Evolutionary conservation across 2,329 filamentous ascomycete species (phyloP).

Genomic region (Dactylella cylindrospora): DNA sequence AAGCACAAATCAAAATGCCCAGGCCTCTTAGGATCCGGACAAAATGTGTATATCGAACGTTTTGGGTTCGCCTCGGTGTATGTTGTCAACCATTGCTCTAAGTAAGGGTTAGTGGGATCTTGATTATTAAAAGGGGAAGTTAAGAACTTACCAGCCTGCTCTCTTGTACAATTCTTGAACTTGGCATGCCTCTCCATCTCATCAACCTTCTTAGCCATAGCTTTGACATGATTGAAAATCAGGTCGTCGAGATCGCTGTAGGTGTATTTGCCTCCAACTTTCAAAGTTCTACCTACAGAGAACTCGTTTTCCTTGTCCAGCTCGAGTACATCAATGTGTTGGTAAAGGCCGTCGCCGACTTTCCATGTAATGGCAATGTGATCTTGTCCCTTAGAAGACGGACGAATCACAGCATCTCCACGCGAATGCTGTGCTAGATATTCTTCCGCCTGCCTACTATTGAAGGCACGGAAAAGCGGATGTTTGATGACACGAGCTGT

Average conservation of each 20-base stretch:
- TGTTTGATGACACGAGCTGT: constrained; percentile 96
- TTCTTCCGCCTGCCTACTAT: constrained; percentile 87
- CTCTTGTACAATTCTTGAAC: constrained; percentile 77
- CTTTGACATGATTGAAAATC: constrained; percentile 95
- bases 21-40: constrained; percentile 84
- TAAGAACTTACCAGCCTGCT: constrained; percentile 73
- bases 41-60: constrained; percentile 92
- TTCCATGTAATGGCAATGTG: constrained; percentile 98
- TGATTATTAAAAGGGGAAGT: constrained; percentile 15
- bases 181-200: constrained; percentile 95
- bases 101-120: constrained; percentile 10
- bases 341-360: constrained; percentile 91
- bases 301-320: constrained; percentile 97
- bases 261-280: constrained; percentile 82
- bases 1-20: constrained; percentile 97
- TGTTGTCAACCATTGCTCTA: constrained; percentile 92
- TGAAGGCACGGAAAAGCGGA: constrained; percentile 91
- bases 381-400: constrained; percentile 91
- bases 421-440: constrained; percentile 81
- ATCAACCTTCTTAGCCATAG: constrained; percentile 96
- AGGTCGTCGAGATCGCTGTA: constrained; percentile 96
- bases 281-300: constrained; percentile 80
- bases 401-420: constrained; percentile 91
- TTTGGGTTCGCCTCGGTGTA: constrained; percentile 96
- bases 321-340: constrained; percentile 96